Conservation (phyloP, 805 yeast species). For the Priceomyces medius region DNA sequence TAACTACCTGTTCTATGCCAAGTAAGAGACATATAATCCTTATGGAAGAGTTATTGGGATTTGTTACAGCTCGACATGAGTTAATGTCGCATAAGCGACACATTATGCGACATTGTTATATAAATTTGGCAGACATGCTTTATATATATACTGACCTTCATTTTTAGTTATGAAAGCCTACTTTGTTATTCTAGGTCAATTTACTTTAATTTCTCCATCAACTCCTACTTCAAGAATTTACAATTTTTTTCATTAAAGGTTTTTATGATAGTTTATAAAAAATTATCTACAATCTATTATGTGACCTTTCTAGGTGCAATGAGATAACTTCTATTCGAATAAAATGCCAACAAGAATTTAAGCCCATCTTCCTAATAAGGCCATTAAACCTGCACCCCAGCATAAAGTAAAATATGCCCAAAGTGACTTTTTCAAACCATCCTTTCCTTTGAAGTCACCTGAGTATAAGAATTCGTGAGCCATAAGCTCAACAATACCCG, state of each 20-base stretch:
- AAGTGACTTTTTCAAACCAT: slow-evolving; percentile 51
- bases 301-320: too few relatives aligned
- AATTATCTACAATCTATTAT: too few relatives aligned
- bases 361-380: slow-evolving; percentile 74
- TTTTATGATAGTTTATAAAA: too few relatives aligned
- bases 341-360: too few relatives aligned
- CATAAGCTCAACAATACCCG: slow-evolving; percentile 31
- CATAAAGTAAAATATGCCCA: slow-evolving; percentile 54
- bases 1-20: not conserved
- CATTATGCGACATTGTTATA: not conserved
- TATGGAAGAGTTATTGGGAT: not conserved
- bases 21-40: not conserved
- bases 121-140: too few relatives aligned
- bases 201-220: too few relatives aligned
- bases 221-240: too few relatives aligned
- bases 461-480: slow-evolving; percentile 48
- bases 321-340: too few relatives aligned
- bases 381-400: slow-evolving; percentile 76
- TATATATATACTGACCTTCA: too few relatives aligned
- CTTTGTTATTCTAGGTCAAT: too few relatives aligned
- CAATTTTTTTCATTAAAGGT: too few relatives aligned
- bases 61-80: not conserved
- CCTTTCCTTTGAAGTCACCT: slow-evolving; percentile 61
- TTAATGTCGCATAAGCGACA: not conserved
- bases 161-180: too few relatives aligned